Percentiles rank a stretch among this genome's conserved stretches.
Conservation (phyloP, 2,329 filamentous ascomycete genomes). For the Ilyonectria robusta region DNA sequence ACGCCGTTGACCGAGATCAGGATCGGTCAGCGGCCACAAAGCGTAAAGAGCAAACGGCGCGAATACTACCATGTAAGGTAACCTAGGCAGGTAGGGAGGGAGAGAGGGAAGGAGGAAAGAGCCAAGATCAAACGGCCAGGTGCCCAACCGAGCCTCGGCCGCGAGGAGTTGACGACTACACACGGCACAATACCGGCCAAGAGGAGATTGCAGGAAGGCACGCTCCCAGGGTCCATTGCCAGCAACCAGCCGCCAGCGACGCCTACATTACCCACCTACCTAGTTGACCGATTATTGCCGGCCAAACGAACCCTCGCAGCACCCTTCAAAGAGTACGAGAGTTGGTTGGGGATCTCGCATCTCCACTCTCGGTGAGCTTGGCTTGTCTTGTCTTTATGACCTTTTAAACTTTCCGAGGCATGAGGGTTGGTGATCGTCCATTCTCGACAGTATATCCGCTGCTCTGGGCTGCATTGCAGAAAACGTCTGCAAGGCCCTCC, state of each 20-base stretch:
- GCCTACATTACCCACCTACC: not conserved
- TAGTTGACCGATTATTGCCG: not conserved
- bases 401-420: constrained; percentile 25
- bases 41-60: not conserved
- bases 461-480: not conserved
- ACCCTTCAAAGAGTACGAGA: not conserved
- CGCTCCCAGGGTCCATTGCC: constrained; percentile 20
- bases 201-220: constrained; percentile 44
- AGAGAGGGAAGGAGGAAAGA: not conserved
- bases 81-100: not conserved
- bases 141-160: constrained; percentile 11
- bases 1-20: not conserved
- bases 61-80: no score
- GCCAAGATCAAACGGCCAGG: not conserved
- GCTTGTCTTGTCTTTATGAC: constrained; percentile 12
- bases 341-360: not conserved
- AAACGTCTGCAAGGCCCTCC: not conserved
- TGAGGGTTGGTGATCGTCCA: constrained; percentile 8
- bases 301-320: constrained; percentile 7
- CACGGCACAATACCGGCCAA: constrained; percentile 14
- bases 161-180: constrained; percentile 1
- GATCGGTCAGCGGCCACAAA: not conserved
- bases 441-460: not conserved
- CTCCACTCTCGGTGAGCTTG: constrained; percentile 16
- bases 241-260: not conserved